phyloP scores from a whole-genome alignment of 495 filamentous ascomycete species.

The Hypoxylon intermedium region DNA sequence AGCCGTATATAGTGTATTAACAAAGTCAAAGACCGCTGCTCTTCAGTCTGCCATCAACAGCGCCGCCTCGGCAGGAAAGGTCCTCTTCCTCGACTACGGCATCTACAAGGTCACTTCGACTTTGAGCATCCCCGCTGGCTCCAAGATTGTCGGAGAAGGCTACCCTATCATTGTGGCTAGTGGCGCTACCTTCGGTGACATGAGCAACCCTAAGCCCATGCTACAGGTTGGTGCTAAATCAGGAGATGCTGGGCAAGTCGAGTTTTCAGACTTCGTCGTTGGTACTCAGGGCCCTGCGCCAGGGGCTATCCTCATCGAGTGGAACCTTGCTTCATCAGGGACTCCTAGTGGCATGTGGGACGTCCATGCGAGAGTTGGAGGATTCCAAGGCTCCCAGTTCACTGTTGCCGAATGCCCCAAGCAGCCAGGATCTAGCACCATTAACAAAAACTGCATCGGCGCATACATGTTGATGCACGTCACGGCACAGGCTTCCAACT shows the following conservation, averaged over 20 bases:
- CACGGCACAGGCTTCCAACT: constrained; percentile 65
- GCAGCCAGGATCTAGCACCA: constrained; percentile 61
- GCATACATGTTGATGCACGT: constrained; percentile 86
- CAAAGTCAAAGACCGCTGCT: constrained; percentile 56
- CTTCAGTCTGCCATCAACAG: constrained; percentile 64
- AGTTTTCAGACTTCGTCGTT: constrained; percentile 82
- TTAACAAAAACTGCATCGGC: constrained; percentile 65
- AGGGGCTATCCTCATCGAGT: constrained; percentile 77
- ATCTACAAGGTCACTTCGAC: constrained; percentile 71
- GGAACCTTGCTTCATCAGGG: constrained; percentile 66
- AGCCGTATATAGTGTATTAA: constrained; percentile 46
- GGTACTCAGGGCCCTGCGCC: constrained; percentile 70
- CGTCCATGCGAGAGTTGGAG: constrained; percentile 82
- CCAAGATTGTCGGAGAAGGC: constrained; percentile 81
- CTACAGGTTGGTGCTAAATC: constrained; percentile 76
- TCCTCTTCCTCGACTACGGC: constrained; percentile 66
- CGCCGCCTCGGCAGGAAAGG: constrained; percentile 65
- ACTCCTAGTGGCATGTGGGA: constrained; percentile 87
- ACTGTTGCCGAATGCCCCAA: constrained; percentile 77
- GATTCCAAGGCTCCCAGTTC: constrained; percentile 77
- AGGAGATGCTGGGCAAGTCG: constrained; percentile 76
- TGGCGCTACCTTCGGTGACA: constrained; percentile 73
- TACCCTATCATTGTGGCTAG: constrained; percentile 86
- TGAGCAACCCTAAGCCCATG: constrained; percentile 70
- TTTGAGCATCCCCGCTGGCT: constrained; percentile 66